These are phyloP conservation scores for Mycena rosella DNA, from an alignment of 768 basidiomycete genomes.

Conservation along the genomic window DNA sequence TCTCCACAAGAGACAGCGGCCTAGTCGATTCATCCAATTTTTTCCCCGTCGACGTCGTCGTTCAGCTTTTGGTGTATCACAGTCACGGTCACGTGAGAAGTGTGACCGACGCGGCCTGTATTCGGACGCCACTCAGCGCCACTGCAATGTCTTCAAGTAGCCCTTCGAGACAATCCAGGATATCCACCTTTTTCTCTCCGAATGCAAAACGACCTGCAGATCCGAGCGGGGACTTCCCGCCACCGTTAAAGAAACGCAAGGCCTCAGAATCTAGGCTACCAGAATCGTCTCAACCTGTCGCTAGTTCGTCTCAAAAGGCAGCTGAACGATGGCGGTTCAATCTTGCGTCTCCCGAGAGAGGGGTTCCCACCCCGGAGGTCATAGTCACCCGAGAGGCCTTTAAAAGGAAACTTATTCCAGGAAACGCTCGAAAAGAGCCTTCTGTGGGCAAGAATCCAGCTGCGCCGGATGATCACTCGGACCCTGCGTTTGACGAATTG, in stretches of 20 bases:
- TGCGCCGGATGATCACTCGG: conserved; percentile 49
- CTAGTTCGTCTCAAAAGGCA: conserved; percentile 40
- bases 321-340: conserved; percentile 63
- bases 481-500: conserved; percentile 61
- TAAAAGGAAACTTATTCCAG: conserved; percentile 63
- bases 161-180: conserved; percentile 47
- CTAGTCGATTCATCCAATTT: conserved; percentile 19
- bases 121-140: too few relatives aligned
- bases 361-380: neutral
- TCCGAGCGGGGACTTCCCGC: conserved; percentile 37
- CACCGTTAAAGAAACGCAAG: conserved; percentile 47
- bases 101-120: too few relatives aligned
- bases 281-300: neutral
- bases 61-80: too few relatives aligned
- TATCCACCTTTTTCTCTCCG: conserved; percentile 58
- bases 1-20: neutral
- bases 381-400: conserved; percentile 50
- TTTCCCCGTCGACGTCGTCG: too few relatives aligned
- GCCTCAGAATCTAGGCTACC: conserved; percentile 12
- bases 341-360: conserved; percentile 33
- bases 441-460: conserved; percentile 41
- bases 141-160: conserved; percentile 4
- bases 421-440: neutral
- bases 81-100: too few relatives aligned
- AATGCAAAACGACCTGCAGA: conserved; percentile 20